A percentile compares a stretch with the other conserved stretches of the same genome.
Conservation (phyloP, 129 eudicot genomes). For the Apium graveolens region DNA sequence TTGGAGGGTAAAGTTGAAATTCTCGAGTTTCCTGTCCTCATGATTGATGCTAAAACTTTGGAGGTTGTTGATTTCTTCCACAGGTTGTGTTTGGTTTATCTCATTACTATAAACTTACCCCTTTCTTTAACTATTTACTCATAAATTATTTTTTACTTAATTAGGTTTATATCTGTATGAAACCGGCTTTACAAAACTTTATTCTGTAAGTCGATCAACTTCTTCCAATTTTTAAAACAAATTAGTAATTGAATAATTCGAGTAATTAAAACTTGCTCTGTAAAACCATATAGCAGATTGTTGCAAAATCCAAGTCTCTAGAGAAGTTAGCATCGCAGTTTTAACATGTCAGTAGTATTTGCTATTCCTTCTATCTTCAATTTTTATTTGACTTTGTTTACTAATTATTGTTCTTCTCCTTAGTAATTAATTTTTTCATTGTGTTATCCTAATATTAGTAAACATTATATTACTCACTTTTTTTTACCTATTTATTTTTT, state of each 20-base stretch:
- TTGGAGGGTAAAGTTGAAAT: constrained; percentile 96
- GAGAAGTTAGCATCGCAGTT: not conserved
- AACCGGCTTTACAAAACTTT: not conserved
- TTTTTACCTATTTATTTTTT: not conserved
- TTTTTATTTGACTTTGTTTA: not conserved
- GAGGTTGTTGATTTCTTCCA: constrained; percentile 81
- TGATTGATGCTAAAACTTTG: constrained; percentile 78
- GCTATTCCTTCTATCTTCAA: not conserved
- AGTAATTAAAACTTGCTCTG: not conserved
- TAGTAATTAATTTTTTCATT: not conserved
- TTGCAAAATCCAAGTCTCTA: not conserved
- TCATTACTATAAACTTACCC: not conserved
- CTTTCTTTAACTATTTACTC: not conserved
- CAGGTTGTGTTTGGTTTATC: constrained; percentile 40
- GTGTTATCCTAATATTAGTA: not conserved
- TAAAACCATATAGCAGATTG: not conserved
- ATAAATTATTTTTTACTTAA: not conserved
- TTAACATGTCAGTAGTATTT: not conserved
- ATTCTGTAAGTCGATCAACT: not conserved
- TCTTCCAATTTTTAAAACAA: not conserved
- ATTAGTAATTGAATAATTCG: not conserved
- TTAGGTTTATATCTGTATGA: not conserved
- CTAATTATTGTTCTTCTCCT: not conserved
- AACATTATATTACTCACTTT: not conserved
- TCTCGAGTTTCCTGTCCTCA: constrained; percentile 83